Evolutionary conservation across 495 filamentous ascomycete genomes (phyloP).

Genomic region (Lophiotrema nucula): DNA sequence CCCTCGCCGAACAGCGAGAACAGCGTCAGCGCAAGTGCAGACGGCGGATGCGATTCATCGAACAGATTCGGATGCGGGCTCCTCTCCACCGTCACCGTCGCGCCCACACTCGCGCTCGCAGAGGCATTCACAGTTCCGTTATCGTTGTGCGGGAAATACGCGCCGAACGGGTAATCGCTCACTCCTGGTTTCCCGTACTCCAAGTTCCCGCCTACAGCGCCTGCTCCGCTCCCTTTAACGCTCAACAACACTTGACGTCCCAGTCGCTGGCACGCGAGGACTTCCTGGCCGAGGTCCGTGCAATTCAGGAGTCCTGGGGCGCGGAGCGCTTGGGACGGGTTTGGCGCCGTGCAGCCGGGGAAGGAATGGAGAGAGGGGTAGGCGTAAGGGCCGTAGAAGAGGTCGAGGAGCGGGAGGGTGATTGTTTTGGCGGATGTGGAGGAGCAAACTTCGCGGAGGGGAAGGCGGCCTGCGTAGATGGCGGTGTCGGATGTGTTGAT

Average conservation of each 20-base stretch:
- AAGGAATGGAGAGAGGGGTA: conserved; percentile 45
- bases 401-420: conserved; percentile 54
- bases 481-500: background rate
- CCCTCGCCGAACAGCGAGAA: conserved; percentile 69
- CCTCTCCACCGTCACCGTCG: background rate
- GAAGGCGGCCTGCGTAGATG: background rate
- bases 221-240: conserved; percentile 52
- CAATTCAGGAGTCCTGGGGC: conserved; percentile 48
- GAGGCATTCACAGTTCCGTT: background rate
- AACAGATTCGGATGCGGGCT: conserved; percentile 52
- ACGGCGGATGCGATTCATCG: conserved; percentile 51
- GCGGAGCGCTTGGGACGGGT: conserved; percentile 13
- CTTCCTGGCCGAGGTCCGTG: conserved; percentile 52
- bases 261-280: conserved; percentile 60
- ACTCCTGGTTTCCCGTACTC: conserved; percentile 5
- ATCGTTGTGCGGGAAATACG: background rate
- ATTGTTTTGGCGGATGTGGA: conserved; percentile 29
- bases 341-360: conserved; percentile 29
- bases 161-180: background rate
- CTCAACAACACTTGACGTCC: conserved; percentile 69
- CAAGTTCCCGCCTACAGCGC: conserved; percentile 4
- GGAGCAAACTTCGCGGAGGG: conserved; percentile 2
- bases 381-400: conserved; percentile 37
- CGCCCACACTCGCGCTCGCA: background rate
- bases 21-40: conserved; percentile 56